phyloP scores from a whole-genome alignment of 2,329 filamentous ascomycete species.

The Colletotrichum sp. region DNA sequence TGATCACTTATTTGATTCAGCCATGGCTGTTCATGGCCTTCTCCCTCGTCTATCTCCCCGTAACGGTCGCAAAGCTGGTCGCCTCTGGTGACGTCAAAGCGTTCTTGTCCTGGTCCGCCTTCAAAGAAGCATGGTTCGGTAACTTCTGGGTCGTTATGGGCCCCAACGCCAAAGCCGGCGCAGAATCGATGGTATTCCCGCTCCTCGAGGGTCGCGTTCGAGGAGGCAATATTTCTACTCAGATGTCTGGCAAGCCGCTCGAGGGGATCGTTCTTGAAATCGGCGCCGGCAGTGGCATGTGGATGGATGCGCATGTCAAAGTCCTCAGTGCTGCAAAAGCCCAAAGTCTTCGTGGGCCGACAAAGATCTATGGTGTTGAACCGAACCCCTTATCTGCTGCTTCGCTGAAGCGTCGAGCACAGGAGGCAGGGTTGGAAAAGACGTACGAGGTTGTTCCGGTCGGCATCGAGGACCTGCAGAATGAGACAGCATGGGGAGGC shows the following conservation, averaged over 20 bases:
- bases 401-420: conserved; percentile 41
- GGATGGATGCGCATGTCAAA: conserved; percentile 57
- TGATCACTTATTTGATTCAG: conserved; percentile 21
- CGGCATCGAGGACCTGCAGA: conserved; percentile 54
- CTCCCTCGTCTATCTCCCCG: conserved; percentile 48
- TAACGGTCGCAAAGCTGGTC: conserved; percentile 44
- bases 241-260: conserved; percentile 35
- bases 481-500: conserved; percentile 32
- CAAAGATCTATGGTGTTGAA: conserved; percentile 66
- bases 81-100: conserved; percentile 27
- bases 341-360: conserved; percentile 3
- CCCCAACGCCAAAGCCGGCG: conserved; percentile 28
- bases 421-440: conserved; percentile 47
- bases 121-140: conserved; percentile 55
- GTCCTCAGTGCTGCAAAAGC: not conserved
- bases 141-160: conserved; percentile 56
- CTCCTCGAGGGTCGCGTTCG: conserved; percentile 46
- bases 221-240: conserved; percentile 30
- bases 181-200: conserved; percentile 45
- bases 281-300: conserved; percentile 66
- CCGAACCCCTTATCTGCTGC: conserved; percentile 57
- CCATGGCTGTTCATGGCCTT: conserved; percentile 50
- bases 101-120: conserved; percentile 33
- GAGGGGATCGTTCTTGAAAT: conserved; percentile 64
- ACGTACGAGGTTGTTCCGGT: conserved; percentile 60